Evolutionary conservation across 768 basidiomycete species (phyloP).

Genomic region (Dioszegia aurantiaca): DNA sequence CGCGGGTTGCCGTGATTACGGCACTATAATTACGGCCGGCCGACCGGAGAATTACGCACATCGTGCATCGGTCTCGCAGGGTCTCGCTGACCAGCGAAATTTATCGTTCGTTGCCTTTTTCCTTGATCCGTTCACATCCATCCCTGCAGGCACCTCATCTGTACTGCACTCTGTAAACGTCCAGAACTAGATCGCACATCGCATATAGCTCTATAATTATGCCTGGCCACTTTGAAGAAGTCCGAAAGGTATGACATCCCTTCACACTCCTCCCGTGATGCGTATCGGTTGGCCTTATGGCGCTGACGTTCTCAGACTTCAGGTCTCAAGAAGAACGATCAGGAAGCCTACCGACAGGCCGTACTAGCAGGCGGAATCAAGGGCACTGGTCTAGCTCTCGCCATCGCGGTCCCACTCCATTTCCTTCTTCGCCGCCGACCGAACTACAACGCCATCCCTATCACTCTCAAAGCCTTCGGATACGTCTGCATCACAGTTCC

Average conservation of each 20-base stretch:
- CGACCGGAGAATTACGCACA: too few species aligned
- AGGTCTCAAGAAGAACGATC: slow-evolving; percentile 26
- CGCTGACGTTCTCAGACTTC: slow-evolving; percentile 4
- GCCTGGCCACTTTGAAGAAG: slow-evolving; percentile 7
- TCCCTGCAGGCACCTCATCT: too few species aligned
- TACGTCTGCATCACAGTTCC: slow-evolving; percentile 40
- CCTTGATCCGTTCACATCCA: too few species aligned
- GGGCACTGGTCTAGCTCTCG: slow-evolving; percentile 35
- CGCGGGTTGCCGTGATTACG: too few species aligned
- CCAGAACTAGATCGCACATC: neutral
- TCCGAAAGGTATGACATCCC: neutral
- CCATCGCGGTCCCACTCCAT: slow-evolving; percentile 30
- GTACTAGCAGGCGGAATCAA: slow-evolving; percentile 38
- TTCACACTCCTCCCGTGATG: too few species aligned
- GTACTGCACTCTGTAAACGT: too few species aligned
- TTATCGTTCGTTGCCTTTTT: too few species aligned
- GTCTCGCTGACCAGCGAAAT: too few species aligned
- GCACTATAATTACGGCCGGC: too few species aligned
- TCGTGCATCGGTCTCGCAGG: too few species aligned
- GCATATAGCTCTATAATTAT: neutral
- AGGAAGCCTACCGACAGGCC: slow-evolving; percentile 30
- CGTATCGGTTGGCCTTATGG: neutral
- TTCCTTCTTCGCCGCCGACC: slow-evolving; percentile 28
- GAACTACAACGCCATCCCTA: slow-evolving; percentile 38
- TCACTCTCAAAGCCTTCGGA: slow-evolving; percentile 45